These are phyloP conservation scores for Trichoderma harzianum DNA, from an alignment of 2,329 filamentous ascomycete genomes.

Conservation along the genomic window DNA sequence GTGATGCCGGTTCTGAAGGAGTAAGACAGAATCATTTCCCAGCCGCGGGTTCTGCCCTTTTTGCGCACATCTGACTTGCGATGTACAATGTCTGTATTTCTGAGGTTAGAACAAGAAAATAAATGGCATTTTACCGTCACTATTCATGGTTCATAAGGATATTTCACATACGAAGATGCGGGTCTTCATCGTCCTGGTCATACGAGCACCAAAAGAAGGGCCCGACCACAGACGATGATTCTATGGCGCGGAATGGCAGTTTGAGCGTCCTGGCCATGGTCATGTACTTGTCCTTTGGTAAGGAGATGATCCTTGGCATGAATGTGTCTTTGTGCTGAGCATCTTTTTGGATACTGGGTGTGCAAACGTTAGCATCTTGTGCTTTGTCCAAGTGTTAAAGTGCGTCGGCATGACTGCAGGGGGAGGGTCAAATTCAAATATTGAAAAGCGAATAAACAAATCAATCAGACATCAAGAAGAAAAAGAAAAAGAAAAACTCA, in stretches of 20 bases:
- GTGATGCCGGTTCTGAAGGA: conserved; percentile 53
- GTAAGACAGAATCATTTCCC: conserved; percentile 62
- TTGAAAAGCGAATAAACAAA: not conserved
- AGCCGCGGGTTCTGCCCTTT: conserved; percentile 60
- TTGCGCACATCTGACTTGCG: conserved; percentile 66
- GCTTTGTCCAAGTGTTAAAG: not conserved
- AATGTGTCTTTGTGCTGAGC: conserved; percentile 58
- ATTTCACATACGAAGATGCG: conserved; percentile 50
- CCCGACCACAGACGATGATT: conserved; percentile 56
- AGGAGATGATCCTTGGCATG: conserved; percentile 50
- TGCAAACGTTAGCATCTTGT: not conserved
- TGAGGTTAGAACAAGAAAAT: not conserved
- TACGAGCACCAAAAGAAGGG: conserved; percentile 61
- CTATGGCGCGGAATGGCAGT: conserved; percentile 56
- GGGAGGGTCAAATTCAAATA: not conserved
- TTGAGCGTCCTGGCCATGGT: conserved; percentile 53
- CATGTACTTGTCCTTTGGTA: conserved; percentile 49
- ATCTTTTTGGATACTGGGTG: conserved; percentile 52
- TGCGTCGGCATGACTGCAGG: not conserved
- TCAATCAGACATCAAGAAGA: not conserved
- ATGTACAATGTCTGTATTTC: conserved; percentile 54
- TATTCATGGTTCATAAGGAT: not conserved
- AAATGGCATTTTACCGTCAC: not conserved
- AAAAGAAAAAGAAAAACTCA: conserved; percentile 33
- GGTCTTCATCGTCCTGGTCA: conserved; percentile 55